Conservation (phyloP, 176 grass and related monocot species). For the Triticum turgidum region DNA sequence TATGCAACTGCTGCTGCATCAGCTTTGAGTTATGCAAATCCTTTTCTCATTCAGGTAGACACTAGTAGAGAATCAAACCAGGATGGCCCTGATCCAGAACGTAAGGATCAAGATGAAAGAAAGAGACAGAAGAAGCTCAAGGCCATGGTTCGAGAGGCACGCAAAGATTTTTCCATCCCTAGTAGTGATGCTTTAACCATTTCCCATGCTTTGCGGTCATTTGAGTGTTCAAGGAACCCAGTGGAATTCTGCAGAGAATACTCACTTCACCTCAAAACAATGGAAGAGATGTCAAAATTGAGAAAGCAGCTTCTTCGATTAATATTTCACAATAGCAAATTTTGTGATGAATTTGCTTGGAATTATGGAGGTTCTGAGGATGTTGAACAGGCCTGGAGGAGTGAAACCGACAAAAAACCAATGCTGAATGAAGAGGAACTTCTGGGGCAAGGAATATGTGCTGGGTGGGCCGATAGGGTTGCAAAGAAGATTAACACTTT, state of each 20-base stretch:
- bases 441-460: constrained; percentile 75
- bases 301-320: constrained; percentile 86
- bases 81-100: constrained; percentile 21
- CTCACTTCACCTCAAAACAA: constrained; percentile 87
- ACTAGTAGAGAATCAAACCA: constrained; percentile 26
- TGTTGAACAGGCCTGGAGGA: constrained; percentile 76
- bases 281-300: constrained; percentile 97
- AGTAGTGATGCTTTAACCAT: constrained; percentile 90
- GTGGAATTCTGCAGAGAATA: constrained; percentile 74
- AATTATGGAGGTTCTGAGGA: constrained; percentile 56
- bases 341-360: constrained; percentile 72
- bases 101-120: constrained; percentile 38
- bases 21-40: constrained; percentile 79
- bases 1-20: constrained; percentile 70
- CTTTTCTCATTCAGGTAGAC: constrained; percentile 60
- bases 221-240: constrained; percentile 62
- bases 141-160: constrained; percentile 51
- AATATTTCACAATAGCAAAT: constrained; percentile 71
- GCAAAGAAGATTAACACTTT: constrained; percentile 56
- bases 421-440: constrained; percentile 75
- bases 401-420: constrained; percentile 40
- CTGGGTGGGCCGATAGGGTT: constrained; percentile 86
- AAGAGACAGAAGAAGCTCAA: constrained; percentile 59
- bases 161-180: constrained; percentile 58
- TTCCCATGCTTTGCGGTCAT: constrained; percentile 65